Evolutionary conservation across 495 filamentous ascomycete genomes (phyloP).

Genomic region (Aspergillus panamensis): DNA sequence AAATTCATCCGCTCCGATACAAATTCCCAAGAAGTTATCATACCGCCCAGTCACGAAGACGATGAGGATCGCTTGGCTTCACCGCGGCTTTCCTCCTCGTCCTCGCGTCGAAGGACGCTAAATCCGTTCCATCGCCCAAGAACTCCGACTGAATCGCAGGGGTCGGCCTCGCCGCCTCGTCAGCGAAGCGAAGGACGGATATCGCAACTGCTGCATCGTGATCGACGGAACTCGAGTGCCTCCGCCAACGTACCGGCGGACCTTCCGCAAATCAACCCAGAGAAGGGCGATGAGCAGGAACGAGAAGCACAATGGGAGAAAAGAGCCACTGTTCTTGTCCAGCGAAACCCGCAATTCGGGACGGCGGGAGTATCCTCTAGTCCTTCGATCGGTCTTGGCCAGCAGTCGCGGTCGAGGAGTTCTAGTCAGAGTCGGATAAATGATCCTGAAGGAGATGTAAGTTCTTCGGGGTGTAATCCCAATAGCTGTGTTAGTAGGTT

Average conservation of each 20-base stretch:
- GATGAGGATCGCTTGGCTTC: slow-evolving; percentile 31
- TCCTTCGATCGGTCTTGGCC: slow-evolving; percentile 15
- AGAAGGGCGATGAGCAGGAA: slow-evolving; percentile 48
- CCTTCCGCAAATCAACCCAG: slow-evolving; percentile 66
- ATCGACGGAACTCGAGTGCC: slow-evolving; percentile 48
- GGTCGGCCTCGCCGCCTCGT: slow-evolving; percentile 22
- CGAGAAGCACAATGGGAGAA: slow-evolving; percentile 74
- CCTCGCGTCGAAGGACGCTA: slow-evolving; percentile 45
- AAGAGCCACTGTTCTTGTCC: slow-evolving; percentile 78
- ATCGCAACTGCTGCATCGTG: slow-evolving; percentile 67
- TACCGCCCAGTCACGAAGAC: slow-evolving; percentile 54
- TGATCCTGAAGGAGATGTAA: slow-evolving; percentile 44
- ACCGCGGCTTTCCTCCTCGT: slow-evolving; percentile 25
- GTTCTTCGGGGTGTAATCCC: slow-evolving; percentile 5
- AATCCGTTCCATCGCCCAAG: slow-evolving; percentile 48
- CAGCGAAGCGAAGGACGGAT: slow-evolving; percentile 49
- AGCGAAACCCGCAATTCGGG: slow-evolving; percentile 52
- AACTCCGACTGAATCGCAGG: slow-evolving; percentile 39
- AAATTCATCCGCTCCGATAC: slow-evolving; percentile 84
- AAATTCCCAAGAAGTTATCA: slow-evolving; percentile 69
- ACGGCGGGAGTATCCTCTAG: slow-evolving; percentile 24
- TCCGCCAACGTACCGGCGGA: slow-evolving; percentile 71
- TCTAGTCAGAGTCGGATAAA: slow-evolving; percentile 34
- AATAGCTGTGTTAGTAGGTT: not conserved
- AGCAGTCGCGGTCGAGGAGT: slow-evolving; percentile 29